phyloP scores from a whole-genome alignment of 2,329 filamentous ascomycete species.

The Botrytis pseudocinerea region DNA sequence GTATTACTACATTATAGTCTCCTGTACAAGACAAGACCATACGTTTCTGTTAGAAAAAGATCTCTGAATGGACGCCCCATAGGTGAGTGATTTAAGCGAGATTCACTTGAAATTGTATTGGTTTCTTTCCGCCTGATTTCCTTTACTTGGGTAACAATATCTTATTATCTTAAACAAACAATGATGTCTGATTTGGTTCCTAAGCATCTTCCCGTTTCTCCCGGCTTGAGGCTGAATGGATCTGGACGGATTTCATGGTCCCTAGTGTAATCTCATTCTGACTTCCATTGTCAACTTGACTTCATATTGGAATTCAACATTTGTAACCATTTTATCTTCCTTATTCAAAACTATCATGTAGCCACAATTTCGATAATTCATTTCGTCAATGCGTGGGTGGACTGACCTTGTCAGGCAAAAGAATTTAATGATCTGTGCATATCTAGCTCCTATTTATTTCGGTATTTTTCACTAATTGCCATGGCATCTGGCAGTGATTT shows the following conservation, averaged over 20 bases:
- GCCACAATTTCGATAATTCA: not conserved
- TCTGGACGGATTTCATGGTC: not conserved
- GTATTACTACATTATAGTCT: not conserved
- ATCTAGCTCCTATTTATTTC: not conserved
- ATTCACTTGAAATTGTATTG: not conserved
- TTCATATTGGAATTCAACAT: not conserved
- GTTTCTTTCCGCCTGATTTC: not conserved
- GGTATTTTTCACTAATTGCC: not conserved
- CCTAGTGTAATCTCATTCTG: not conserved
- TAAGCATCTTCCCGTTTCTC: not conserved
- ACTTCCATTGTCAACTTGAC: not conserved
- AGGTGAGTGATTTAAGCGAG: not conserved
- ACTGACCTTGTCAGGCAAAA: not conserved
- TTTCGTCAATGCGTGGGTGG: not conserved
- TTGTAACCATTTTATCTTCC: not conserved
- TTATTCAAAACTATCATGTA: not conserved
- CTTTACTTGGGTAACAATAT: not conserved
- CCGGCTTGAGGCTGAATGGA: not conserved
- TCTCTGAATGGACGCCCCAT: not conserved
- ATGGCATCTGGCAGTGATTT: not conserved
- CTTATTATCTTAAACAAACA: not conserved
- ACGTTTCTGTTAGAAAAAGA: not conserved
- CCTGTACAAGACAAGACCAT: not conserved
- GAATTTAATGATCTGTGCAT: not conserved
- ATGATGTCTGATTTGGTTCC: not conserved